Conservation (phyloP, 805 yeast genomes). For the Ogataea haglerorum region DNA sequence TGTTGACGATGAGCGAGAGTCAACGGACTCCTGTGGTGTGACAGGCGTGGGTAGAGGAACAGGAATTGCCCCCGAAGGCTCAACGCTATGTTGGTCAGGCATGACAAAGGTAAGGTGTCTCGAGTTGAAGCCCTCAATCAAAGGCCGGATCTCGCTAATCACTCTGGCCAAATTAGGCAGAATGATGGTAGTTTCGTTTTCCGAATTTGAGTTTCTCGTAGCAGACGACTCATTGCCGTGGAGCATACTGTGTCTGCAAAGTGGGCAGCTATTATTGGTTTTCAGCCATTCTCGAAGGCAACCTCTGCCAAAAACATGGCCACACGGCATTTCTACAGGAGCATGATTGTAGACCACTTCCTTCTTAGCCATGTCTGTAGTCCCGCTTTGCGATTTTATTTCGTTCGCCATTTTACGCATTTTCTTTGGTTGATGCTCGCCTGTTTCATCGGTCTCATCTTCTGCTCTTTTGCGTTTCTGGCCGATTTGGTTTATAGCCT, state of each 20-base stretch:
- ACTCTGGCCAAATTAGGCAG: slow-evolving; percentile 36
- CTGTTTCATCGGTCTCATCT: slow-evolving; percentile 8
- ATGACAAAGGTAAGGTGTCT: slow-evolving; percentile 31
- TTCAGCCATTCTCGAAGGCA: slow-evolving; percentile 85
- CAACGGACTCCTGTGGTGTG: background rate
- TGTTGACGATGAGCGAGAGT: slow-evolving; percentile 1
- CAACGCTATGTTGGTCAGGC: slow-evolving; percentile 26
- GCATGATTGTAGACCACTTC: slow-evolving; percentile 44
- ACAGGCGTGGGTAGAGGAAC: background rate
- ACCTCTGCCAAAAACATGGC: slow-evolving; percentile 81
- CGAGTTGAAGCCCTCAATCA: slow-evolving; percentile 30
- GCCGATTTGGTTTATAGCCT: slow-evolving; percentile 5
- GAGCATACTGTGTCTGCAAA: slow-evolving; percentile 65
- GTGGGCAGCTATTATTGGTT: slow-evolving; percentile 73
- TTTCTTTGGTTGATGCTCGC: slow-evolving; percentile 10
- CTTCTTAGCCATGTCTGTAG: slow-evolving; percentile 22
- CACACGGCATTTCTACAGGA: slow-evolving; percentile 78
- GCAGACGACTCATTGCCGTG: slow-evolving; percentile 22
- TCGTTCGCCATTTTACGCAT: slow-evolving; percentile 13
- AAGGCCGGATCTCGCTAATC: slow-evolving; percentile 30
- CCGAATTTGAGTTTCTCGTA: slow-evolving; percentile 9
- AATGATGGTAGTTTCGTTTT: slow-evolving; percentile 32
- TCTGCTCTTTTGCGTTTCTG: slow-evolving; percentile 17
- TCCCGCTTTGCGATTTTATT: slow-evolving; percentile 11
- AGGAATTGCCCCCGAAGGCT: slow-evolving; percentile 5